Percentiles rank a stretch among this genome's conserved stretches.
Conservation (phyloP, 768 basidiomycete species). For the Amanita inopinata region DNA sequence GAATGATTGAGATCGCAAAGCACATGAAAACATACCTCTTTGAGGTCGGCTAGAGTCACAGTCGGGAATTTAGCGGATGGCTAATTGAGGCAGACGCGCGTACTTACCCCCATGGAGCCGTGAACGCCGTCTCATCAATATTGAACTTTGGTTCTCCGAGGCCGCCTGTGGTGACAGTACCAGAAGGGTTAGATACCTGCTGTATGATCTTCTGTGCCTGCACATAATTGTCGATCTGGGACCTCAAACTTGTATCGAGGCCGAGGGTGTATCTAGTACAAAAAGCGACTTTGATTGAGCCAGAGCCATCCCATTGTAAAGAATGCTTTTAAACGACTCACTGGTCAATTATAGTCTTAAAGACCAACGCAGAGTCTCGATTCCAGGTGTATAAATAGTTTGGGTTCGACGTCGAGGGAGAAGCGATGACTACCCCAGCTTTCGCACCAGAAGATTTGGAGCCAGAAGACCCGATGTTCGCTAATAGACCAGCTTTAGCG, state of each 20-base stretch:
- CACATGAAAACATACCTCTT: constrained; percentile 28
- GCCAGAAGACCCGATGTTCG: constrained; percentile 48
- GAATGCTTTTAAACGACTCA: constrained; percentile 16
- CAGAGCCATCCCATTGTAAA: too few species aligned
- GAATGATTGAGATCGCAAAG: not conserved
- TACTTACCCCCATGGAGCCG: constrained; percentile 34
- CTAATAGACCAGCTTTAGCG: constrained; percentile 37
- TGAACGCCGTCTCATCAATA: constrained; percentile 54
- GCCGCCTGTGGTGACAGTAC: constrained; percentile 48
- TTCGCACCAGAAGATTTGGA: constrained; percentile 36
- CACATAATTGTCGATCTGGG: constrained; percentile 47
- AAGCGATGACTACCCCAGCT: constrained; percentile 39
- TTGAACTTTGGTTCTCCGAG: constrained; percentile 70
- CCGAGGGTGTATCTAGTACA: constrained; percentile 35
- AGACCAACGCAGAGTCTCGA: constrained; percentile 60
- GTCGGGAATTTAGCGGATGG: constrained; percentile 4
- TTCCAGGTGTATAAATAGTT: constrained; percentile 61
- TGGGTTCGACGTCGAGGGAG: constrained; percentile 35
- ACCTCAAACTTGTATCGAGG: constrained; percentile 36
- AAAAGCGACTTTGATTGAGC: too few species aligned
- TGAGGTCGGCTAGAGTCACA: constrained; percentile 46
- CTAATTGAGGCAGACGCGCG: not conserved
- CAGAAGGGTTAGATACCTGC: constrained; percentile 58
- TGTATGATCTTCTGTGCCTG: constrained; percentile 43
- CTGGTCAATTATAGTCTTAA: constrained; percentile 36